Percentiles rank a stretch among this genome's conserved stretches.
Evolutionary conservation across 306 rosid species (phyloP).

Genomic region (Rosa persica): DNA sequence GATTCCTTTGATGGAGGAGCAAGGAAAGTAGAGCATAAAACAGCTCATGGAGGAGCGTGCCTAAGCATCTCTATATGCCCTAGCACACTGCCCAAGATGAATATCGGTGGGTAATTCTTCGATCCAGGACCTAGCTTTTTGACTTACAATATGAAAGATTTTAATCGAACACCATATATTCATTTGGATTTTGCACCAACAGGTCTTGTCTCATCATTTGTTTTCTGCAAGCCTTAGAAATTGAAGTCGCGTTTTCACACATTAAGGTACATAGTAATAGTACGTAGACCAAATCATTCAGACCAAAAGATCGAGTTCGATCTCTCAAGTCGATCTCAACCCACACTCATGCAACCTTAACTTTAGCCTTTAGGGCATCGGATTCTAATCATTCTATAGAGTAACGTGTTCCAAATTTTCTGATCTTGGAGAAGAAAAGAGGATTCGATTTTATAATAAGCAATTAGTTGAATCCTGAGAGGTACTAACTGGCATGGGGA

Average conservation of each 20-base stretch:
- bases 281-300: not conserved
- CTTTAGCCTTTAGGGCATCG: not conserved
- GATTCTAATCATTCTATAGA: not conserved
- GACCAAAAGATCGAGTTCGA: not conserved
- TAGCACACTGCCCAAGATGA: not conserved
- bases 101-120: conserved; percentile 9
- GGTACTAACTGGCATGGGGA: not conserved
- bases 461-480: not conserved
- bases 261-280: not conserved
- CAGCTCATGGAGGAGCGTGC: conserved; percentile 57
- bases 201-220: not conserved
- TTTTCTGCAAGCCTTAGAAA: not conserved
- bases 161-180: not conserved
- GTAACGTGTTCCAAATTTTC: not conserved
- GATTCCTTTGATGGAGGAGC: conserved; percentile 66
- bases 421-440: not conserved
- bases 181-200: not conserved
- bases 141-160: not conserved
- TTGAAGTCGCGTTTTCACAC: not conserved
- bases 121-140: not conserved
- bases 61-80: conserved; percentile 19
- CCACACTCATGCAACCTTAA: not conserved
- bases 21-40: conserved; percentile 59
- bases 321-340: not conserved
- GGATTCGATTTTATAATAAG: not conserved